Base-by-base conservation (phyloP, 257 asterid genomes). In the Datura wrightii region DNA sequence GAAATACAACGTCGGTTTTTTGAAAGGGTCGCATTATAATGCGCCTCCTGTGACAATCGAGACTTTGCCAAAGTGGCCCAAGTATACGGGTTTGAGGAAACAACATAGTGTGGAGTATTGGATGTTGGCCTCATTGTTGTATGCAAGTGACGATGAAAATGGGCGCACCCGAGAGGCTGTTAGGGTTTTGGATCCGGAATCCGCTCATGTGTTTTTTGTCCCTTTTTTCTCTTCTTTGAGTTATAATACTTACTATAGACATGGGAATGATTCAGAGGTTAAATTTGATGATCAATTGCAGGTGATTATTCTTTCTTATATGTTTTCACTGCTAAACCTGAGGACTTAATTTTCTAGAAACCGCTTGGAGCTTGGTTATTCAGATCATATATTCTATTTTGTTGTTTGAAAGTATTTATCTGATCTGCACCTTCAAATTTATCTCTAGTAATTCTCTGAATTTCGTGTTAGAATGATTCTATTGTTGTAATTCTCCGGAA, bases 191-290 rank as follows among this genome's bases (percentile, higher is more conserved):
- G 97, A 94, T 88, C 98, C 98, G 85, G 88, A 85, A 5, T 83
- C 90, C 1, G 98, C 99, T 54, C 92, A 94, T 36, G 93, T 90
- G 74, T 94, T 96, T 67, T 94, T 94, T 8, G 97, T 96, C 63
- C 99, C 99, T 2, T 96, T 96, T 41, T 96, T 96, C 87, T 94
- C 98, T 54, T 96, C 98, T 1, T 82, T 94, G 60, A 94, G 99
- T 85, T 91, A 93, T 86, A 94, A 93, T 72, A 24, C 92, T 31
- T 90, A 90, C 52, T 96, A 91, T 9, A 90, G 86, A 65, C 90
- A 84, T 70, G 95, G 94, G 96, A 89, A 91, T 62, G 94, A 90
- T 85, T 82, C 84, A 6, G 90, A 88, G 31, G 90, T 95, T 1
- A 90, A 90, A 65, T 80, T 90, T 78, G 99, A 94, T 83, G 89